A percentile compares a stretch with the other conserved stretches of the same genome.
Conservation (phyloP, 2,329 filamentous ascomycete species). For the Xylariaceae sp. region DNA sequence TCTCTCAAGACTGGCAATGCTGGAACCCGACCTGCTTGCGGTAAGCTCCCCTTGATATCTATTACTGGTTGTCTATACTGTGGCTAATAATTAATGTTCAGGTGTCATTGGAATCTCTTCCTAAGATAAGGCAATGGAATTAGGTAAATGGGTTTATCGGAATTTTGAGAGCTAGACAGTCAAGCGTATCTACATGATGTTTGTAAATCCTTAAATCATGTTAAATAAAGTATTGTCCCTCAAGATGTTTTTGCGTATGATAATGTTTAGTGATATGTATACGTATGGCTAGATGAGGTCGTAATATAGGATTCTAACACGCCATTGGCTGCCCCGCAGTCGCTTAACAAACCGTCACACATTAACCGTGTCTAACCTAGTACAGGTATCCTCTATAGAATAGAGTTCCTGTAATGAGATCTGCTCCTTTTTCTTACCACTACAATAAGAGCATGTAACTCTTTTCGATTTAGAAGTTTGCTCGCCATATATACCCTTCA, state of each 20-base stretch:
- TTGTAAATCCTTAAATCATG: not conserved
- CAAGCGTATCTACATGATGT: not conserved
- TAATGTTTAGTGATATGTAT: no score
- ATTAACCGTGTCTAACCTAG: no score
- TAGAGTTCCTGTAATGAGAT: no score
- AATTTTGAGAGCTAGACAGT: not conserved
- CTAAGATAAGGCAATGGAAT: constrained; percentile 47
- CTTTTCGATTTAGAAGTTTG: no score
- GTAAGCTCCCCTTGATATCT: constrained; percentile 53
- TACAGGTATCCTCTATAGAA: no score
- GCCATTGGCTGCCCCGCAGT: no score
- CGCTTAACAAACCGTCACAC: no score
- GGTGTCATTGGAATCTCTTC: constrained; percentile 87
- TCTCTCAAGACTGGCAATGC: constrained; percentile 99
- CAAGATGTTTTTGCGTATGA: not conserved
- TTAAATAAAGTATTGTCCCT: not conserved
- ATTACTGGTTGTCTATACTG: not conserved
- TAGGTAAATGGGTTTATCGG: constrained; percentile 4
- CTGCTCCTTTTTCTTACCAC: no score
- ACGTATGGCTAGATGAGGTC: no score
- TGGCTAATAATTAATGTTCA: constrained; percentile 35
- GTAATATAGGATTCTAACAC: no score
- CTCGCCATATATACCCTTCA: no score
- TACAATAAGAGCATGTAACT: no score
- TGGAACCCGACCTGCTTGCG: constrained; percentile 89